Conservation (phyloP, 495 filamentous ascomycete genomes). For the Entonaema liquescens region DNA sequence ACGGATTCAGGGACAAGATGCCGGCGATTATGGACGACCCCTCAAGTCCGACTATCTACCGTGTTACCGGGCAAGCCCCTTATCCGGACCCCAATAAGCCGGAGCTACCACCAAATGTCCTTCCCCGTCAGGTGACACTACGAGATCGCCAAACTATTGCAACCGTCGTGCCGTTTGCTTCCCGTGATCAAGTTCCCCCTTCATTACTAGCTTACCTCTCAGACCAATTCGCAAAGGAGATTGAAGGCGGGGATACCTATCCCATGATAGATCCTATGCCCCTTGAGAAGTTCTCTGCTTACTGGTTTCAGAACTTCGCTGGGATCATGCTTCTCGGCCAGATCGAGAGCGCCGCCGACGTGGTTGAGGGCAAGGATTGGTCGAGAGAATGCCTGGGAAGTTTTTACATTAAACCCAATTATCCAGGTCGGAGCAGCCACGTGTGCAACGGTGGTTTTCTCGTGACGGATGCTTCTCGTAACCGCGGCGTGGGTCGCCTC, state of each 20-base stretch:
- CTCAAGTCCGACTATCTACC: conserved; percentile 66
- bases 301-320: conserved; percentile 96
- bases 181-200: conserved; percentile 74
- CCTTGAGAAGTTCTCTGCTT: conserved; percentile 77
- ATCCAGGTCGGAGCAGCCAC: conserved; percentile 94
- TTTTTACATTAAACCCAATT: conserved; percentile 98
- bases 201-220: conserved; percentile 81
- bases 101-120: conserved; percentile 73
- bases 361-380: conserved; percentile 80
- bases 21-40: conserved; percentile 89
- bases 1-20: conserved; percentile 62
- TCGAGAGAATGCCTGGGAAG: conserved; percentile 85
- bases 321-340: conserved; percentile 92
- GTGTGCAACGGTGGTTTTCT: conserved; percentile 96
- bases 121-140: conserved; percentile 85
- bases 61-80: conserved; percentile 68
- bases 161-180: conserved; percentile 87
- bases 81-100: conserved; percentile 68
- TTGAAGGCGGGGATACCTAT: conserved; percentile 96
- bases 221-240: conserved; percentile 90
- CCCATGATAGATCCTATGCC: conserved; percentile 86
- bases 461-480: conserved; percentile 88
- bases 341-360: conserved; percentile 66
- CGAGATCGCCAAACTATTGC: conserved; percentile 90
- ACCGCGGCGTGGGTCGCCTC: conserved; percentile 86